phyloP scores from a whole-genome alignment of 768 basidiomycete genomes.

The Tylopilus intermedius region DNA sequence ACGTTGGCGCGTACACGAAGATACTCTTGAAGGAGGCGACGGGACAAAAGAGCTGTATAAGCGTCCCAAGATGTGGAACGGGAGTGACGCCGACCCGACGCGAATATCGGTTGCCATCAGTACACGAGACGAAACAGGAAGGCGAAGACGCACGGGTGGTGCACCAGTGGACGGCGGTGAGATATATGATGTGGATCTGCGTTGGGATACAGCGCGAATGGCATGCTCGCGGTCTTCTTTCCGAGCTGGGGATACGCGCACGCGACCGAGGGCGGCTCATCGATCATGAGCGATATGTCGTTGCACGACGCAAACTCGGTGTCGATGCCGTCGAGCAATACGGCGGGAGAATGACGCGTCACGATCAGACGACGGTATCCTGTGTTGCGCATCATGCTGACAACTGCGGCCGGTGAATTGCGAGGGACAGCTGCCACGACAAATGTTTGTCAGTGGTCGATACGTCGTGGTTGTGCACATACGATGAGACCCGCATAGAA shows the following conservation, averaged over 20 bases:
- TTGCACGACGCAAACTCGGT: no score
- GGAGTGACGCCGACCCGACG: conserved; percentile 14
- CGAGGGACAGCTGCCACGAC: no score
- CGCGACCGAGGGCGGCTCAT: conserved; percentile 12
- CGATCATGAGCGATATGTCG: not conserved
- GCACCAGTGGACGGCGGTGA: conserved; percentile 31
- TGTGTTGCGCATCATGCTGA: no score
- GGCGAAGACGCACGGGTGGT: conserved; percentile 25
- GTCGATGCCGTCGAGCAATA: not conserved
- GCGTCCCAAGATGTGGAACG: conserved; percentile 22
- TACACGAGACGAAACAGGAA: no score
- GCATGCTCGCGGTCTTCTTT: not conserved
- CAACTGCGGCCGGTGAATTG: no score
- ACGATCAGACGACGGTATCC: no score
- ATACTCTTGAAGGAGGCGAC: conserved; percentile 11
- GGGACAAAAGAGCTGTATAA: conserved; percentile 15
- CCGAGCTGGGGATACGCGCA: conserved; percentile 10
- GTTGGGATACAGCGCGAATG: conserved; percentile 11
- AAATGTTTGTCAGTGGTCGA: no score
- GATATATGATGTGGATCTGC: conserved; percentile 31
- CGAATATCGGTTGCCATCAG: not conserved
- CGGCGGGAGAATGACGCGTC: no score
- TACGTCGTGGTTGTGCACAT: no score
- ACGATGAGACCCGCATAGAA: no score
- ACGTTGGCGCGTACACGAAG: conserved; percentile 19